These are phyloP conservation scores for Oryza glumipatula DNA, from an alignment of 176 grass and related monocot genomes.

Conservation along the genomic window DNA sequence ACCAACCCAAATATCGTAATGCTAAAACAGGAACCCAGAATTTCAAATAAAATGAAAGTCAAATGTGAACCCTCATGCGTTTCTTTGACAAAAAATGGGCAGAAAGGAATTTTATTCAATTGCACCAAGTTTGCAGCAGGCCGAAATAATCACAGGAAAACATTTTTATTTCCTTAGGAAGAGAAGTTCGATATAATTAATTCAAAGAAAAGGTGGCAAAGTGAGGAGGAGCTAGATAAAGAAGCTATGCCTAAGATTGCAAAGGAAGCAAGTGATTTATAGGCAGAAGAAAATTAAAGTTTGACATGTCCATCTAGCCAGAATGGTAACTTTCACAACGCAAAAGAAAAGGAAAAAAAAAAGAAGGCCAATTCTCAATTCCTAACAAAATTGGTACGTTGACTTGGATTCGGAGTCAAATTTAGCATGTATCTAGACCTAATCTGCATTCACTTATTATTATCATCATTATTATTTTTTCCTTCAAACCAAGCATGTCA, in stretches of 20 bases:
- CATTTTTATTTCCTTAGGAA: not conserved
- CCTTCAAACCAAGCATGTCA: not conserved
- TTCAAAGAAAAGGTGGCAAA: not conserved
- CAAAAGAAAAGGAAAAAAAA: not conserved
- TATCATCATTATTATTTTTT: not conserved
- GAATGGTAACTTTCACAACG: not conserved
- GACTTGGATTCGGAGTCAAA: not conserved
- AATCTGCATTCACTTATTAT: not conserved
- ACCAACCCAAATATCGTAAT: not conserved
- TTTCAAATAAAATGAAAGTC: not conserved
- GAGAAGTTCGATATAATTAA: conserved; percentile 16
- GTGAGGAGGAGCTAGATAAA: too few species aligned
- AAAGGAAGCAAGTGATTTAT: not conserved
- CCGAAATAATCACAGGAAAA: not conserved
- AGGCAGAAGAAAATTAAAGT: not conserved
- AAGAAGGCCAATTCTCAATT: not conserved
- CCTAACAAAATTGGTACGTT: not conserved
- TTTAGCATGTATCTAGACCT: not conserved
- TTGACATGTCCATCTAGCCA: not conserved
- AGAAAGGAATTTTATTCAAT: not conserved
- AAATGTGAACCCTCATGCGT: not conserved
- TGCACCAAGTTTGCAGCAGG: not conserved
- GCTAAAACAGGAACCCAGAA: not conserved
- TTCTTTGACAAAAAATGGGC: not conserved
- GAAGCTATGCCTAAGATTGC: too few species aligned